Conservation (phyloP, 495 filamentous ascomycete species). For the Hypoxylon trugodes region DNA sequence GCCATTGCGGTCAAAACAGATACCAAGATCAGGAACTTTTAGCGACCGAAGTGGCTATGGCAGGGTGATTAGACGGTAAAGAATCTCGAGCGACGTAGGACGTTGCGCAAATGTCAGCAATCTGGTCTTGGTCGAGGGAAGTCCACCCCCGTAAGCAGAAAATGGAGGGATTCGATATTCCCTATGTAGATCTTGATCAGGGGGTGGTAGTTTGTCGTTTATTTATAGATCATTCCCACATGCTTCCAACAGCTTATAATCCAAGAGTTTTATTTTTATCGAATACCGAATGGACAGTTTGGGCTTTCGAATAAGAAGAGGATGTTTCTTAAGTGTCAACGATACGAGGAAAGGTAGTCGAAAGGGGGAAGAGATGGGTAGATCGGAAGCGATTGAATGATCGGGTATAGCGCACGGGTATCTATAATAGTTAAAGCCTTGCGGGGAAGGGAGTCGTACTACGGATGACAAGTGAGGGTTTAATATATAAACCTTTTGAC, state of each 20-base stretch:
- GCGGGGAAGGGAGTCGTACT: background rate
- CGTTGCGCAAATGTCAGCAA: background rate
- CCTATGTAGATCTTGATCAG: constrained; percentile 15
- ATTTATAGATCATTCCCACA: constrained; percentile 16
- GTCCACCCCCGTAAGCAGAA: constrained; percentile 13
- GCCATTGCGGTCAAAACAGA: constrained; percentile 42
- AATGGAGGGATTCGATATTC: constrained; percentile 17
- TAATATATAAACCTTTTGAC: background rate
- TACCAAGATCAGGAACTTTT: background rate
- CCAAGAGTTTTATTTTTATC: constrained; percentile 4
- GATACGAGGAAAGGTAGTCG: background rate
- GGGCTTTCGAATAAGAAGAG: background rate
- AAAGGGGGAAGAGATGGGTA: background rate
- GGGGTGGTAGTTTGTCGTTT: constrained; percentile 11
- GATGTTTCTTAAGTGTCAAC: background rate
- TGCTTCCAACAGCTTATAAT: background rate
- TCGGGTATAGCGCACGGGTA: constrained; percentile 6
- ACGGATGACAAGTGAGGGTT: background rate
- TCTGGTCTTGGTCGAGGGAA: background rate
- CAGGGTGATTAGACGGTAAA: background rate
- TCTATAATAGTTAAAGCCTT: too few species aligned
- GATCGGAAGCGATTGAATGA: background rate
- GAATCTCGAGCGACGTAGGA: background rate
- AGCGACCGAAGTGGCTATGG: background rate
- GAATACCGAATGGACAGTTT: background rate